Base-by-base conservation (phyloP, 495 filamentous ascomycete species). In the Annulohypoxylon maeteangense region DNA sequence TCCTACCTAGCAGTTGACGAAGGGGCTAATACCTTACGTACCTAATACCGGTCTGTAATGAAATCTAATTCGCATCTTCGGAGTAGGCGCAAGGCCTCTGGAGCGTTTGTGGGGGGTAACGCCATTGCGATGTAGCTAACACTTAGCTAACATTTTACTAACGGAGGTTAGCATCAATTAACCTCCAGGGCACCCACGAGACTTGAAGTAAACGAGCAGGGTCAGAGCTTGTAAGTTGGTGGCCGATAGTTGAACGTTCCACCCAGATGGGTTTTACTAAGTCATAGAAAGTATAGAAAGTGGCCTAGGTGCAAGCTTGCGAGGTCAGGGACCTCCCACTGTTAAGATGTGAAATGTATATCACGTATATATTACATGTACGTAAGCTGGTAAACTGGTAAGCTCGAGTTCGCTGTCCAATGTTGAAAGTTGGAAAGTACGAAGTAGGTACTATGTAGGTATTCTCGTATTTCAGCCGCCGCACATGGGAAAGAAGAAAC, bases 381-480 rank as follows among this genome's bases (percentile, higher is more conserved):
- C 32, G 25, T 8, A 47, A 25, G 38, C 16, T 53, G 27, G 20
- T 5, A 44, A 14, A 23, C 16, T 32, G n/a, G n/a, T 3, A 47
- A 23, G 36, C 16, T 54, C 27, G n/a, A 32, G 29, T 34, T 34
- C 0, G 29, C n/a, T n/a, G n/a, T n/a, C n/a, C n/a, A n/a, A n/a
- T n/a, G n/a, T n/a, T n/a, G 7, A 16, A 7, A 25, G 45, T 14
- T 36, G 8, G 7, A 36, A 22, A 22, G 11, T 47, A 20, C 7
- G 18, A 50, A 12, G 18, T 48, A 48, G 8, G 44, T 48, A 48
- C 20, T 11, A 29, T 51, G 22, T 51, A 51, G 57, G 38, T 62
- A 68, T 62, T 40, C 65, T 68, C 65, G 65, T 68, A 68, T 68
- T 68, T 54, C 48, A 68, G 56, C 56, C 65, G 65, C 65, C 47